Evolutionary conservation across 495 filamentous ascomycete genomes (phyloP).

Genomic region (Delitschia confertaspora): DNA sequence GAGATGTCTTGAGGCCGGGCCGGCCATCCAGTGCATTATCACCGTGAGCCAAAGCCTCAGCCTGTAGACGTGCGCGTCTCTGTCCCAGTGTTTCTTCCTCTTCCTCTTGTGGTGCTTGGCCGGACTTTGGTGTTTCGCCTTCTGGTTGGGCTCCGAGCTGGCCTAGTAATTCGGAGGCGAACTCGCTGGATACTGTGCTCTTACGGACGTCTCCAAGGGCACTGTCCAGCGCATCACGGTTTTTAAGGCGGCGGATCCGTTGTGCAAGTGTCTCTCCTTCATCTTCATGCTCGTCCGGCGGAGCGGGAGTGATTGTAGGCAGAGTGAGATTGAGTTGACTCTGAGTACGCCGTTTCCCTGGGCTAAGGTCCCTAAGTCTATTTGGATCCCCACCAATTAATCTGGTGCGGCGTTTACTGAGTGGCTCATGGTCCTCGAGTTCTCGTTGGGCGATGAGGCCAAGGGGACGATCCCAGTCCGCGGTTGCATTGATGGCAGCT

Average conservation of each 20-base stretch:
- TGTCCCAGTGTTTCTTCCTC: conserved; percentile 88
- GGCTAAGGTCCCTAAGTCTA: conserved; percentile 25
- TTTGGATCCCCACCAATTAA: conserved; percentile 50
- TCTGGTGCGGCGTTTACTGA: conserved; percentile 69
- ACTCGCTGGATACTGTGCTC: conserved; percentile 60
- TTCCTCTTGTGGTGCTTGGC: conserved; percentile 4
- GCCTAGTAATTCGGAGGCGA: conserved; percentile 68
- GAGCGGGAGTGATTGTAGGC: conserved; percentile 8
- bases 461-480: conserved; percentile 52
- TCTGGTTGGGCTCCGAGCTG: conserved; percentile 50
- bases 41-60: conserved; percentile 53
- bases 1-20: conserved; percentile 31
- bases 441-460: conserved; percentile 79
- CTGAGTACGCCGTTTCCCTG: conserved; percentile 30
- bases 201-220: conserved; percentile 36
- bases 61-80: conserved; percentile 69
- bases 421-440: conserved; percentile 83
- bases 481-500: conserved; percentile 7
- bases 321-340: conserved; percentile 15
- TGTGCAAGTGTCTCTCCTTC: conserved; percentile 76
- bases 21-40: conserved; percentile 24
- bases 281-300: conserved; percentile 37
- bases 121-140: conserved; percentile 31
- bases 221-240: conserved; percentile 38
- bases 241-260: conserved; percentile 60